Evolutionary conservation across 768 basidiomycete species (phyloP).

Genomic region (Mycena crocata): DNA sequence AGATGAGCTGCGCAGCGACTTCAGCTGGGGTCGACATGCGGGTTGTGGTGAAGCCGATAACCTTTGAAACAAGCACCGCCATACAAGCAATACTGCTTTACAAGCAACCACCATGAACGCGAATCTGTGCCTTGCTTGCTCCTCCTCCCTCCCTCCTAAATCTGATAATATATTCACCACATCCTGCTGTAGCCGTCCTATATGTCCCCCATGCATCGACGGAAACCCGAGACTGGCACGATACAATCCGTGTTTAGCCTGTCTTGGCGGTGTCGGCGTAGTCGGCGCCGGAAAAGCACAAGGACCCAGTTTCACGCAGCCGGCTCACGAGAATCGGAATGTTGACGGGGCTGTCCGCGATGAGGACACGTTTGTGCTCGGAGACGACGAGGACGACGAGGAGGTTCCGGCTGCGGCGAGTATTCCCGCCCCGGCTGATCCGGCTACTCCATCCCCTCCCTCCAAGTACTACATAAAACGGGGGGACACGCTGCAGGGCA

Average conservation of each 20-base stretch:
- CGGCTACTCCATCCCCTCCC: slow-evolving; percentile 12
- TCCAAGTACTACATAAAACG: slow-evolving; percentile 65
- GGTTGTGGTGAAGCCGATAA: neutral
- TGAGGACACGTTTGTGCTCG: slow-evolving; percentile 73
- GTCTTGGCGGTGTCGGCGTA: slow-evolving; percentile 68
- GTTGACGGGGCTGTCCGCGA: slow-evolving; percentile 68
- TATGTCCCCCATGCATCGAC: slow-evolving; percentile 69
- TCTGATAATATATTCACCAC: slow-evolving; percentile 58
- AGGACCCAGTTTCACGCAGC: neutral
- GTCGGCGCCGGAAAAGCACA: slow-evolving; percentile 34
- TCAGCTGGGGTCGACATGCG: slow-evolving; percentile 63
- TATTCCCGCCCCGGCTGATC: neutral
- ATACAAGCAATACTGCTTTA: neutral
- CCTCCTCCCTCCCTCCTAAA: slow-evolving; percentile 64
- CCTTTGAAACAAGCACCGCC: neutral
- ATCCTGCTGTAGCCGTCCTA: slow-evolving; percentile 71
- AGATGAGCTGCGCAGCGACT: slow-evolving; percentile 70
- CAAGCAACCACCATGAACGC: neutral
- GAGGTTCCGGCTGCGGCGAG: slow-evolving; percentile 1
- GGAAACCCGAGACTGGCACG: slow-evolving; percentile 72
- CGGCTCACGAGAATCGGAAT: slow-evolving; percentile 42
- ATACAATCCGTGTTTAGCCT: slow-evolving; percentile 80
- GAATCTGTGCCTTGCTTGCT: slow-evolving; percentile 71
- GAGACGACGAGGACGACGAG: slow-evolving; percentile 69
- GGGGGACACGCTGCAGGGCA: slow-evolving; percentile 72